Conservation (phyloP, 2,329 filamentous ascomycete species). For the Polytolypa hystricis region DNA sequence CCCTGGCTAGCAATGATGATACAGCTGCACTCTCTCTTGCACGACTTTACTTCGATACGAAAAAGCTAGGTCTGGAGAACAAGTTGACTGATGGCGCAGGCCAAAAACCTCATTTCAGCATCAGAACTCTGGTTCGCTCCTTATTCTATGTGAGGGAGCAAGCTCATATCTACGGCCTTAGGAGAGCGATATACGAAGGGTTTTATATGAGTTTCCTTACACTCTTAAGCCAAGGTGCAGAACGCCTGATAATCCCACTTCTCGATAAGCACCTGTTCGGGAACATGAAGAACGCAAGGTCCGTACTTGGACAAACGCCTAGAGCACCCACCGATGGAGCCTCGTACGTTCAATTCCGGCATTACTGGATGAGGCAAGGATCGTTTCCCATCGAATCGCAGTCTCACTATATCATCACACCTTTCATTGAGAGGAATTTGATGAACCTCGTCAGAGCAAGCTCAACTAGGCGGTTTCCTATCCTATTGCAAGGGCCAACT, state of each 20-base stretch:
- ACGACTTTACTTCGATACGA: constrained; percentile 77
- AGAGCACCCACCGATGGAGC: constrained; percentile 65
- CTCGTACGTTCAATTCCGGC: constrained; percentile 71
- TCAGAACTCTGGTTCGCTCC: constrained; percentile 83
- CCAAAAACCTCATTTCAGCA: constrained; percentile 92
- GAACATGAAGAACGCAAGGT: constrained; percentile 55
- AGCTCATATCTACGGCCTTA: constrained; percentile 68
- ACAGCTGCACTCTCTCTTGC: constrained; percentile 71
- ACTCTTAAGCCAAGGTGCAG: constrained; percentile 70
- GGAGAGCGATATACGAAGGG: constrained; percentile 81
- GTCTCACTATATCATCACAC: constrained; percentile 88
- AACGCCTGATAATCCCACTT: constrained; percentile 63
- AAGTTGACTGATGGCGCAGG: constrained; percentile 87
- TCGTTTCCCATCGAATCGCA: constrained; percentile 56
- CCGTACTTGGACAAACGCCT: constrained; percentile 67
- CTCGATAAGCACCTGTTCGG: constrained; percentile 72
- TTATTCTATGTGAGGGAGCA: constrained; percentile 81
- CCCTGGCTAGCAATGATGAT: constrained; percentile 58
- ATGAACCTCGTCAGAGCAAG: constrained; percentile 89
- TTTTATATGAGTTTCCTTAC: constrained; percentile 98
- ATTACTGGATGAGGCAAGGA: constrained; percentile 85
- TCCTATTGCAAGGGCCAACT: constrained; percentile 91
- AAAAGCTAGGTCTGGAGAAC: constrained; percentile 68
- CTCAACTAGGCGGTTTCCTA: constrained; percentile 82
- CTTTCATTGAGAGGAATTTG: constrained; percentile 88